Evolutionary conservation across 208 protist species (phyloP).

Genomic region (Naegleria lovaniensis): DNA sequence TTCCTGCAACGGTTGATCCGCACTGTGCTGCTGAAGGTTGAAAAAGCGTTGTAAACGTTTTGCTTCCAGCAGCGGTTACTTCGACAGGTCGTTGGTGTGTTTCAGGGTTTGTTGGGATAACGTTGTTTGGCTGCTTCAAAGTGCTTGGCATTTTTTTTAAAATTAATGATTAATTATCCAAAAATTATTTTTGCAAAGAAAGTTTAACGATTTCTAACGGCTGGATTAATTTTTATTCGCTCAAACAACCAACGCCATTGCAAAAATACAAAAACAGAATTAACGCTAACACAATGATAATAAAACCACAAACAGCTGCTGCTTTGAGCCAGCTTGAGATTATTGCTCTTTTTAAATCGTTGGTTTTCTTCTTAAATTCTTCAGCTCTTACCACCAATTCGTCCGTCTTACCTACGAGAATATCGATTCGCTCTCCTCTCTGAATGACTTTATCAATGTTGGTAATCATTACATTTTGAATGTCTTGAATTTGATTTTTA

Average conservation of each 20-base stretch:
- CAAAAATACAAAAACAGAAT: neutral
- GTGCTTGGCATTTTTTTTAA: too few relatives aligned
- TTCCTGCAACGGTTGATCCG: too few relatives aligned
- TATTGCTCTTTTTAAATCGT: neutral
- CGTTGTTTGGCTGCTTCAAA: too few relatives aligned
- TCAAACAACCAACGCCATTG: neutral
- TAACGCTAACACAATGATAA: neutral
- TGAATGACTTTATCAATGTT: slow-evolving; percentile 46
- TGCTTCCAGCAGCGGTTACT: too few relatives aligned
- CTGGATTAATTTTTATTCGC: too few relatives aligned
- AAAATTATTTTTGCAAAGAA: too few relatives aligned
- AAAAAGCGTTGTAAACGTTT: too few relatives aligned
- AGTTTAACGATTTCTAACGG: too few relatives aligned
- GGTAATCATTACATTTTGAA: slow-evolving; percentile 38
- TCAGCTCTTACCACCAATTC: slow-evolving; percentile 31
- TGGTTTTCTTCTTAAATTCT: slow-evolving; percentile 29
- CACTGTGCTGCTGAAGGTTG: too few relatives aligned
- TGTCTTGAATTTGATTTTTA: slow-evolving; percentile 26
- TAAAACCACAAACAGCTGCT: neutral
- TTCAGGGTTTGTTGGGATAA: too few relatives aligned
- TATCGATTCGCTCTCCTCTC: slow-evolving; percentile 44
- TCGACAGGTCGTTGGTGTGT: too few relatives aligned
- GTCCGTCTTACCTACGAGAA: slow-evolving; percentile 42
- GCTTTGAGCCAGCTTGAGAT: neutral
- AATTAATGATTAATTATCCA: too few relatives aligned